Conservation (phyloP, 192 early-diverging fungal species). For the Pilobolus umbonatus region DNA sequence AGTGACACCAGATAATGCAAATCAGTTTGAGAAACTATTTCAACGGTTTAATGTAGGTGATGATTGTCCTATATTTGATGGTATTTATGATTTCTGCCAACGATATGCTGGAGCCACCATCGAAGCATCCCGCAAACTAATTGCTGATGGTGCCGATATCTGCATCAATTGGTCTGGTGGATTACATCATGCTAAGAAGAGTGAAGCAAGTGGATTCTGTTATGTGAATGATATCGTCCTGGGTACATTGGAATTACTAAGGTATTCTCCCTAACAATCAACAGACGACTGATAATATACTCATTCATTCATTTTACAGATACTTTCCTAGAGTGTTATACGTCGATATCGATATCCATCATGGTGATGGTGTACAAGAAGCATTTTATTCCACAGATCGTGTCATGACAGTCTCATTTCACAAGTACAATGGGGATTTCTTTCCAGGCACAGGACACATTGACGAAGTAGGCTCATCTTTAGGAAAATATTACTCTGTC, state of each 20-base stretch:
- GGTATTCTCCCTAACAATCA: constrained; percentile 37
- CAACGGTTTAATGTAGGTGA: constrained; percentile 88
- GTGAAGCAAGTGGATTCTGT: constrained; percentile 93
- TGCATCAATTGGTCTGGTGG: constrained; percentile 99
- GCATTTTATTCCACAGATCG: constrained; percentile 89
- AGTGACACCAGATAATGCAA: constrained; percentile 70
- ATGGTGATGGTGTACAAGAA: constrained; percentile 97
- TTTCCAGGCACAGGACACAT: constrained; percentile 88
- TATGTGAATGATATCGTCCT: constrained; percentile 98
- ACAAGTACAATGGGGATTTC: constrained; percentile 90
- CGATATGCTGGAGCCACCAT: constrained; percentile 93
- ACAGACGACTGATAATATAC: background rate
- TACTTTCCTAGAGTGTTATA: constrained; percentile 85
- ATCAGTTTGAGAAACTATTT: constrained; percentile 52
- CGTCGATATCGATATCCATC: constrained; percentile 96
- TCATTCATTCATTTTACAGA: constrained; percentile 21
- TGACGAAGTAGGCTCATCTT: constrained; percentile 71
- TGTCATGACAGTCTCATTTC: constrained; percentile 96
- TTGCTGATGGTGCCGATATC: constrained; percentile 78
- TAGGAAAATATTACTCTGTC: constrained; percentile 78
- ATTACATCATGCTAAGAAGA: constrained; percentile 86
- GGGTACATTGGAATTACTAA: constrained; percentile 82
- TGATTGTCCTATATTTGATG: constrained; percentile 97
- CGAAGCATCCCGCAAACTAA: constrained; percentile 82
- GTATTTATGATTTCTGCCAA: constrained; percentile 92